Evolutionary conservation across 2,329 filamentous ascomycete species (phyloP), one percentile per base, ranked within the genome.

Genomic region (Ustulina deusta): DNA sequence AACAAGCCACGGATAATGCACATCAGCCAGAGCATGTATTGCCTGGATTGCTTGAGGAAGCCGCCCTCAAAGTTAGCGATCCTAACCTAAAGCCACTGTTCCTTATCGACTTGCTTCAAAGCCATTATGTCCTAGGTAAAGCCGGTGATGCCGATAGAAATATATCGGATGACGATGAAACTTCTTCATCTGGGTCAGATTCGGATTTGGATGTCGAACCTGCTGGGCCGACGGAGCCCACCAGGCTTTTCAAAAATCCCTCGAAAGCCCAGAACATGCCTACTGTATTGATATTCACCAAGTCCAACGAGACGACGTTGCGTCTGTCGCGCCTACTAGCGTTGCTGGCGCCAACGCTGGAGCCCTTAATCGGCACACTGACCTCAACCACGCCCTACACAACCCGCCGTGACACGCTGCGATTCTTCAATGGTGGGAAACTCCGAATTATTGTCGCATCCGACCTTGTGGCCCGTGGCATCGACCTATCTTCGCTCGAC

Each of bases 391-490:
- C 90, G 29, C 88, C 91, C n/a, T 92, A 90, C 0, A 87, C 90
- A 15, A 85, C 87, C 15, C 90, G 92, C 17, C 87, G 88, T 67
- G 90, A 89, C 74, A 89, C 90, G 0, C 83, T 94, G 27, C 84
- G 85, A 29, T 85, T 87, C n/a, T 94, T 95, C 78, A 81, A 85
- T 3, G 79, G 82, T 7, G 86, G 85, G 65, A 87, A 87, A 66
- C 80, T 92, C 29, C 89, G 90, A 6, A 89, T 97, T 54, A 88
- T 98, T 49, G 90, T 98, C 52, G 94, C 94, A 0, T 97, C 96
- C 0, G 95, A 98, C 78, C 91, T 97, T n/a, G 93, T 96, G 0
- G 93, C 94, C 1, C 92, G 95, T 70, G 96, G 95, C 74, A 89
- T 98, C 29, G 95, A 98, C 79, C 85, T 97, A 13, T 88, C 89